Base-by-base conservation (phyloP, 345 rosid species). In the Mallotus nudiflorus region DNA sequence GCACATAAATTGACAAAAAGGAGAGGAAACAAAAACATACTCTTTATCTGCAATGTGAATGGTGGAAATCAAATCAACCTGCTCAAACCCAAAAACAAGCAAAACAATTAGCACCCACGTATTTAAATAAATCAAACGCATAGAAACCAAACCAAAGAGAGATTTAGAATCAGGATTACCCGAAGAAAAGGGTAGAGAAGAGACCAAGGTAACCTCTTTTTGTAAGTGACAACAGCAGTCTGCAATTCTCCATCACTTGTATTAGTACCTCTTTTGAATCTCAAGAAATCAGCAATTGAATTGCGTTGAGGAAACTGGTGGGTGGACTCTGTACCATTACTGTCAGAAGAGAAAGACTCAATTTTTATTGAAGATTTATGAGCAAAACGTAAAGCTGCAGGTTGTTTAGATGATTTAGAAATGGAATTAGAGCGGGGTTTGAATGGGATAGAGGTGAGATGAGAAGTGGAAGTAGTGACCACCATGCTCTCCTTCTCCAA, bases 61-160 rank as follows among this genome's bases (percentile, higher is more conserved):
- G 1, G 97, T 85, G 25, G 97, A 95, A 49, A 92, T 92, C 85
- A 92, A 90, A 89, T 95, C 97, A 71, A 91, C 93, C 99, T 95
- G 76, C 80, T 75, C 65, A 49, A n/a, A 50, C 18, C 6, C 33
- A 62, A 72, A 70, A 66, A 18, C 12, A 40, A 62, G 5, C 1
- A 39, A 37, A 42, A 0, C 22, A 29, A 49, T 39, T 20, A 48
- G 18, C 4, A 40, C 13, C 12, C 6, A 11, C n/a, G 33, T 28
- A 62, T 13, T 22, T 2, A 20, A 61, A 20, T 53, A 46, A 35
- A 14, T 9, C 35, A 67, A 67, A 20, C 33, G 3, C 4, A 0
- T 10, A 1, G 5, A 28, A 70, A 66, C 29, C 57, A 35, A 63
- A 45, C 25, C n/a, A 27, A 19, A 37, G 9, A 37, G 9, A 4